Conservation (phyloP, 2,329 filamentous ascomycete species). For the Nemania sp. region DNA sequence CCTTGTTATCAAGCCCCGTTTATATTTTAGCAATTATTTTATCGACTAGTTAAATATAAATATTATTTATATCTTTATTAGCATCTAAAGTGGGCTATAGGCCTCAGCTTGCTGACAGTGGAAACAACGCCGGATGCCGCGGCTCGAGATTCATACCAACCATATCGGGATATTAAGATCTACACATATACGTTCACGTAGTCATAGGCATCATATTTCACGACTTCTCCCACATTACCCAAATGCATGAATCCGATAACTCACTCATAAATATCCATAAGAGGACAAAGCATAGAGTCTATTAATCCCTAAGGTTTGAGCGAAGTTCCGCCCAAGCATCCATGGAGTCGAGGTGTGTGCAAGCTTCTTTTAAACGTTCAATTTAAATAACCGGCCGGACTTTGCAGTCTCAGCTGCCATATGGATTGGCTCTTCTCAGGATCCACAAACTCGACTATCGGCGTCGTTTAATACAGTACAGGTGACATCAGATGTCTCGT, state of each 20-base stretch:
- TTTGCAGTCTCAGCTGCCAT: background rate
- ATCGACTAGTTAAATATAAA: too few species aligned
- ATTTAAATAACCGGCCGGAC: background rate
- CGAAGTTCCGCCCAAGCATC: background rate
- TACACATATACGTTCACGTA: too few species aligned
- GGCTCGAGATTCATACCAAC: background rate
- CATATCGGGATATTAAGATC: too few species aligned
- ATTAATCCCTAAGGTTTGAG: background rate
- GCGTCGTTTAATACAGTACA: constrained; percentile 35
- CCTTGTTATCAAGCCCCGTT: too few species aligned
- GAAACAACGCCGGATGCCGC: constrained; percentile 4
- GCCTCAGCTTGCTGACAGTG: constrained; percentile 21
- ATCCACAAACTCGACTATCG: constrained; percentile 13
- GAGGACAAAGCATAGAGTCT: background rate
- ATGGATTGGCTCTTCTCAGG: constrained; percentile 1
- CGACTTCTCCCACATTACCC: background rate
- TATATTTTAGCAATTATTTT: too few species aligned
- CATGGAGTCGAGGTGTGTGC: background rate
- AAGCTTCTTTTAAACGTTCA: constrained; percentile 5
- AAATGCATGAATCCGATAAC: background rate
- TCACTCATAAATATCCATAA: background rate
- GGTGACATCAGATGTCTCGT: constrained; percentile 37
- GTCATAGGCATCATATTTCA: too few species aligned
- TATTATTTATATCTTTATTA: too few species aligned
- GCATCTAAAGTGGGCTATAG: too few species aligned